Evolutionary conservation across 768 basidiomycete genomes (phyloP).

Genomic region (Russula emetica): DNA sequence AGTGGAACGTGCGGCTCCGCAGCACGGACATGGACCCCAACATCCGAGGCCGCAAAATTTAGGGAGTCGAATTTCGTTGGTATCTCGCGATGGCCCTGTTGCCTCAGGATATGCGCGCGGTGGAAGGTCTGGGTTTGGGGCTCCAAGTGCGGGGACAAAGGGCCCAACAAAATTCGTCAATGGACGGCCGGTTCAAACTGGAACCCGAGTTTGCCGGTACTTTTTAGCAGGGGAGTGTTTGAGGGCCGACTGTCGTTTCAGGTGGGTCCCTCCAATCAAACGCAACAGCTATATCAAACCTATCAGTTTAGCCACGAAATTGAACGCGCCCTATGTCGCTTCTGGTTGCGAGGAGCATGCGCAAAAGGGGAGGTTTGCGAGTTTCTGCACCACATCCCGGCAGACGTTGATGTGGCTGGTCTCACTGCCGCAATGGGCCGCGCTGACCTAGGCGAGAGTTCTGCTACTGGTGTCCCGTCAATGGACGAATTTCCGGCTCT

Average conservation of each 20-base stretch:
- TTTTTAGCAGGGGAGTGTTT: slow-evolving; percentile 96
- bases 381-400: slow-evolving; percentile 88
- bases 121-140: slow-evolving; percentile 40
- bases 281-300: slow-evolving; percentile 14
- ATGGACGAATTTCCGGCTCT: slow-evolving; percentile 74
- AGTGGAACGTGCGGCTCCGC: slow-evolving; percentile 63
- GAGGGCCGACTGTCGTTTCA: slow-evolving; percentile 95
- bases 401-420: slow-evolving; percentile 73
- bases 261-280: slow-evolving; percentile 46
- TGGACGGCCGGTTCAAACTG: slow-evolving; percentile 54
- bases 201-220: slow-evolving; percentile 88
- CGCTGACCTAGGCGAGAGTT: slow-evolving; percentile 50
- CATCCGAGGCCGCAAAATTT: slow-evolving; percentile 55
- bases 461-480: slow-evolving; percentile 37
- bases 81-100: slow-evolving; percentile 50
- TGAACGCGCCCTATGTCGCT: slow-evolving; percentile 89
- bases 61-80: slow-evolving; percentile 64
- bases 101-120: slow-evolving; percentile 36
- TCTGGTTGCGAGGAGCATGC: slow-evolving; percentile 97
- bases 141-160: slow-evolving; percentile 29
- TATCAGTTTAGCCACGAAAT: slow-evolving; percentile 71
- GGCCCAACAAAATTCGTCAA: slow-evolving; percentile 42
- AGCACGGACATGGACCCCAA: slow-evolving; percentile 36
- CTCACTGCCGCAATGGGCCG: slow-evolving; percentile 65
- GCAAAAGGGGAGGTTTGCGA: slow-evolving; percentile 96